A percentile compares a stretch with the other conserved stretches of the same genome.
Evolutionary conservation across 192 early-diverging fungal genomes (phyloP).

Genomic region (Backusella tarrabulga): DNA sequence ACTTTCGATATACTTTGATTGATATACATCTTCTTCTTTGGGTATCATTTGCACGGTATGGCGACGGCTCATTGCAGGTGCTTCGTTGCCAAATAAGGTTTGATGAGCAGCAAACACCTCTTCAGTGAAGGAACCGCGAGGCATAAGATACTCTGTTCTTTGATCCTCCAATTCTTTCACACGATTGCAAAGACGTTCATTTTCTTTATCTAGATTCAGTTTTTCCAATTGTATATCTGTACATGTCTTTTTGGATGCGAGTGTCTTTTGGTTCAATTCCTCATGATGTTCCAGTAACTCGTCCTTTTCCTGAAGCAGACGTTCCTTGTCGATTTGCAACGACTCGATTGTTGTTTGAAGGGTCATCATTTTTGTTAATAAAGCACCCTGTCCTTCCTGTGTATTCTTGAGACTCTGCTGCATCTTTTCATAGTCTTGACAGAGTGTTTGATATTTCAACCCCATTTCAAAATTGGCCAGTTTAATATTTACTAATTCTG

Average conservation of each 20-base stretch:
- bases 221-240: constrained; percentile 39
- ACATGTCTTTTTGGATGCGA: constrained; percentile 33
- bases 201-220: constrained; percentile 14
- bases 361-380: constrained; percentile 33
- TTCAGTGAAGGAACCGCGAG: constrained; percentile 28
- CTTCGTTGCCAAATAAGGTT: constrained; percentile 15
- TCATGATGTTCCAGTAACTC: constrained; percentile 26
- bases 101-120: constrained; percentile 32
- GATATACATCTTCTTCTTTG: constrained; percentile 21
- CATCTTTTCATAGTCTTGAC: constrained; percentile 27
- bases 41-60: constrained; percentile 29
- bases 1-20: constrained; percentile 33
- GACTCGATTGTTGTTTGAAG: constrained; percentile 29
- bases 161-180: constrained; percentile 30
- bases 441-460: constrained; percentile 37
- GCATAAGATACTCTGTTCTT: constrained; percentile 27
- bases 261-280: constrained; percentile 18
- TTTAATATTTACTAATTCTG: constrained; percentile 39
- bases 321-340: constrained; percentile 32
- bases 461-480: constrained; percentile 43
- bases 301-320: constrained; percentile 17
- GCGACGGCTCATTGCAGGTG: constrained; percentile 19
- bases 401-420: constrained; percentile 20
- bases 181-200: background rate
- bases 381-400: constrained; percentile 18